Base-by-base conservation (phyloP, 306 rosid genomes). In the Trifolium repens region DNA sequence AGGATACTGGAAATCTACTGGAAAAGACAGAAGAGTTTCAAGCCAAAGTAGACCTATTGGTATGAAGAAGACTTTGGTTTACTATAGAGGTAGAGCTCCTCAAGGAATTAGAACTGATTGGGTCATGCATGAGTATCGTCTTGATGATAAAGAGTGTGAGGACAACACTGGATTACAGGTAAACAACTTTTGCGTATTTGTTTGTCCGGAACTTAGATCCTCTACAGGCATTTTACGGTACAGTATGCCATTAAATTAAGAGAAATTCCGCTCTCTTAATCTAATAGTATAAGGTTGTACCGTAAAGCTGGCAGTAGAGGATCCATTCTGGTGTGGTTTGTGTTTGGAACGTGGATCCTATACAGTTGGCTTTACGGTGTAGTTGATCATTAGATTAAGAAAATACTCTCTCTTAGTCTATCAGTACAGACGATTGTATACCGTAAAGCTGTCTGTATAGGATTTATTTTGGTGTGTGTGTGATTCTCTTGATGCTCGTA, bases 111-210 rank as follows among this genome's bases (percentile, higher is more conserved):
- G 98, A 52, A 94, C 98, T 58, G 96, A 94, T 34, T 94, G 98
- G 98, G 98, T 94, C 1, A 94, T 94, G 98, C 98, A 94, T 66
- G 98, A 94, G 70, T 94, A 94, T 81, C 97, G 98, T 65, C 96
- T 94, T 14, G 93, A 94, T 15, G 94, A 94, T 58, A 93, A 89
- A 63, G 92, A 90, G 4, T 90, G 76, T 0, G 97, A 91, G n/a
- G 96, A 91, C 78, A 74, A 59, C 71, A 67, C 94, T 1, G 96
- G 87, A 24, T 81, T 90, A 44, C 97, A 90, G 98, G 97, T 91
- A 83, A 22, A 7, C 32, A 67, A 42, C 10, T 11, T 39, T 17
- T 40, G 30, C 59, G 7, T 27, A 59, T 40, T 27, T 55, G 8
- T 19, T 55, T 15, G 22, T 9, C 1, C 1, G 37, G 4, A 17